Percentiles rank a stretch among this genome's conserved stretches.
Evolutionary conservation across 2,329 filamentous ascomycete species (phyloP).

Genomic region (Fusarium poae): DNA sequence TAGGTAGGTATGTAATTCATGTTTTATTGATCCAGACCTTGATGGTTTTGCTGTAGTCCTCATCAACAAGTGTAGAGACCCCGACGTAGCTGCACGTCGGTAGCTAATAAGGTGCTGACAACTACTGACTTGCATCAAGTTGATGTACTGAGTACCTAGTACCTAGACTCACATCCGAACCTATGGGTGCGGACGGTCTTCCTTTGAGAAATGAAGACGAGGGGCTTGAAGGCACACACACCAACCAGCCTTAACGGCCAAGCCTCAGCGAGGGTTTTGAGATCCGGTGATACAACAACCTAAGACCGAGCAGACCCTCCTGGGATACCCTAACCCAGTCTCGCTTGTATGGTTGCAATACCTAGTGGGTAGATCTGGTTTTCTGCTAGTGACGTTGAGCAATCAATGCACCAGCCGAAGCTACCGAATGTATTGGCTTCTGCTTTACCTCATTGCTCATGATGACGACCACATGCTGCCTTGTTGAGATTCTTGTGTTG

Average conservation of each 20-base stretch:
- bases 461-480: conserved; percentile 28
- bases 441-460: not conserved
- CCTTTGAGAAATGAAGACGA: conserved; percentile 15
- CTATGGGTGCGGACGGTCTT: not conserved
- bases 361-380: not conserved
- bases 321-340: conserved; percentile 2
- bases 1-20: too few species aligned
- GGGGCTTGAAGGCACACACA: conserved; percentile 2
- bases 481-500: not conserved
- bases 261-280: conserved; percentile 13
- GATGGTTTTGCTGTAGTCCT: not conserved
- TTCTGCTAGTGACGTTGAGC: conserved; percentile 8
- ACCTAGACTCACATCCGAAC: not conserved
- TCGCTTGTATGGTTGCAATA: not conserved
- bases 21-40: too few species aligned
- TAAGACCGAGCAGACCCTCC: not conserved
- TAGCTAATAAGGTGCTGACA: conserved; percentile 37
- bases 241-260: conserved; percentile 39
- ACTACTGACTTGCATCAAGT: conserved; percentile 13
- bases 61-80: not conserved
- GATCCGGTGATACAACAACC: conserved; percentile 33
- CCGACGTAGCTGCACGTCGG: not conserved
- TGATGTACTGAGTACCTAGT: not conserved
- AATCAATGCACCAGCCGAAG: conserved; percentile 23
- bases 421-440: not conserved